A percentile compares a stretch with the other conserved stretches of the same genome.
phyloP scores from a whole-genome alignment of 306 rosid genomes.

The Pterocarpus macrocarpus region DNA sequence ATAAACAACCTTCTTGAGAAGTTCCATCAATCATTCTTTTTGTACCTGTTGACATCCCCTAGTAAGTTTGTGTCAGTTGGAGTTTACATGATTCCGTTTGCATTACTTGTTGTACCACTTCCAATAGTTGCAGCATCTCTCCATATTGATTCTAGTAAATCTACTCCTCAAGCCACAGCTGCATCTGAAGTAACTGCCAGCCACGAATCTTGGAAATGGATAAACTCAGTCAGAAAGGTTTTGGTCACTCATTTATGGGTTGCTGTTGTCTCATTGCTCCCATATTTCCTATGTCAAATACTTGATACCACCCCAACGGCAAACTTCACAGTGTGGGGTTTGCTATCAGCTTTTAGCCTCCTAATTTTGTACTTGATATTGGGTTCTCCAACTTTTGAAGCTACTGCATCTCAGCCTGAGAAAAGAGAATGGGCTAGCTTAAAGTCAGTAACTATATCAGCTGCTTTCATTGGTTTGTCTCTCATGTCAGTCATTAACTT shows the following conservation, averaged over 20 bases:
- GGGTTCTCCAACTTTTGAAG: constrained; percentile 63
- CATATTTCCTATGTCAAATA: constrained; percentile 71
- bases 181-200: constrained; percentile 50
- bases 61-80: constrained; percentile 93
- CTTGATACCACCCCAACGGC: constrained; percentile 62
- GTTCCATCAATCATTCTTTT: constrained; percentile 93
- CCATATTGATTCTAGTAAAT: constrained; percentile 58
- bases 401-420: constrained; percentile 53
- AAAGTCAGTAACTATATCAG: constrained; percentile 85
- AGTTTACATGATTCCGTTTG: constrained; percentile 95
- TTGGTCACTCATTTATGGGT: constrained; percentile 85
- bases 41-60: constrained; percentile 85
- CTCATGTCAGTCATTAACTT: constrained; percentile 94
- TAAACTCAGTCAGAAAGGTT: constrained; percentile 77
- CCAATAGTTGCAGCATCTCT: constrained; percentile 93
- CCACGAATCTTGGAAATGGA: constrained; percentile 82
- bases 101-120: constrained; percentile 86
- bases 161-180: constrained; percentile 47
- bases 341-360: constrained; percentile 67
- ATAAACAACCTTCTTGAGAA: constrained; percentile 97
- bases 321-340: constrained; percentile 68
- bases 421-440: constrained; percentile 76
- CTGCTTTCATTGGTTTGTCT: constrained; percentile 80
- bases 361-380: constrained; percentile 57
- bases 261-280: constrained; percentile 75